Evolutionary conservation across 164 flowering plant species (phyloP).

Genomic region (Sextonia rubra): DNA sequence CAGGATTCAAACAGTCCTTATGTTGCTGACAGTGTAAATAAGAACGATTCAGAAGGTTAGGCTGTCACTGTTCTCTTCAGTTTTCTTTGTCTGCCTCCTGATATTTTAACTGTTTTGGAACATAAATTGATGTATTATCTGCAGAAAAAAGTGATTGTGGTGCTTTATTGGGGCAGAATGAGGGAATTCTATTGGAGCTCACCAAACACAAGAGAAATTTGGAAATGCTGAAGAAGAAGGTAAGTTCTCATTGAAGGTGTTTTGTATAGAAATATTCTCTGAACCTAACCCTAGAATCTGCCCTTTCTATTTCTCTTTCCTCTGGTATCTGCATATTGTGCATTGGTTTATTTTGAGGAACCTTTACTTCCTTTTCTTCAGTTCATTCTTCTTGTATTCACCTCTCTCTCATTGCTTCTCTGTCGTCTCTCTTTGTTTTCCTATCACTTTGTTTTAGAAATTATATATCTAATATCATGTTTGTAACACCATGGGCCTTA

Average conservation of each 20-base stretch:
- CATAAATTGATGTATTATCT: constrained; percentile 10
- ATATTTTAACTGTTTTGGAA: not conserved
- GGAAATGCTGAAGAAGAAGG: constrained; percentile 57
- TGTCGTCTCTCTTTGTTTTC: no score
- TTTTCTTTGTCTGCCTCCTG: not conserved
- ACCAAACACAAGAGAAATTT: constrained; percentile 47
- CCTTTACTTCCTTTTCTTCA: no score
- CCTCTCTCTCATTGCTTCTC: no score
- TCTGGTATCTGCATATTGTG: no score
- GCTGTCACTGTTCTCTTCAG: not conserved
- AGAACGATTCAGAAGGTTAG: constrained; percentile 35
- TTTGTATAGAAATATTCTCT: not conserved
- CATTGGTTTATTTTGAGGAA: no score
- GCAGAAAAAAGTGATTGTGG: constrained; percentile 29
- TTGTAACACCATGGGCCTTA: no score
- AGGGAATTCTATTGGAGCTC: constrained; percentile 42
- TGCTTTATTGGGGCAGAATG: constrained; percentile 40
- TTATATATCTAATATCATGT: no score
- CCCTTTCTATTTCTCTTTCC: not conserved
- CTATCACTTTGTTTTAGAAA: no score
- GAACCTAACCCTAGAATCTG: not conserved
- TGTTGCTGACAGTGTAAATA: constrained; percentile 30
- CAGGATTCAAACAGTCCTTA: constrained; percentile 41
- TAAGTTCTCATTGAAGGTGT: constrained; percentile 9
- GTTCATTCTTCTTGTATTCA: no score